phyloP scores from a whole-genome alignment of 1,139 yeast species.

The Entelexis sorbosivorans region DNA sequence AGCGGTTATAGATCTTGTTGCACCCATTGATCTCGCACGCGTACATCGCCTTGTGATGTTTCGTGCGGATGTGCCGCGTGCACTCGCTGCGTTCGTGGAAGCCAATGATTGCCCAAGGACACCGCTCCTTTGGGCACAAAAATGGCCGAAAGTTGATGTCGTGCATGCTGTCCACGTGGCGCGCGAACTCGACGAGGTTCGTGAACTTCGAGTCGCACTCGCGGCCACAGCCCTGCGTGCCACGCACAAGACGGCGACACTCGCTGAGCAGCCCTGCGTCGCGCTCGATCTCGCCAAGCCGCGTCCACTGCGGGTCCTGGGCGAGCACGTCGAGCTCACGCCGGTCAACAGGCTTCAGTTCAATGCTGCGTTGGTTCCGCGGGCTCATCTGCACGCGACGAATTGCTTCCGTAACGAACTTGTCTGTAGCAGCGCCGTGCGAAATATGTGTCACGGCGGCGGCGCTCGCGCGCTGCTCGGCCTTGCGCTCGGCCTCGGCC shows the following conservation, averaged over 20 bases:
- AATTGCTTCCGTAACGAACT: conserved; percentile 18
- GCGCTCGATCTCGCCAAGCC: conserved; percentile 7
- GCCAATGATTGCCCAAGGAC: conserved; percentile 22
- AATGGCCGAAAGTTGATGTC: conserved; percentile 18
- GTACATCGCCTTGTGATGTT: conserved; percentile 21
- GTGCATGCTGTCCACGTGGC: conserved; percentile 20
- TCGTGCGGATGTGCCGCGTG: conserved; percentile 21
- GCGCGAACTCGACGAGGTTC: conserved; percentile 16
- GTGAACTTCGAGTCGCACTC: conserved; percentile 17
- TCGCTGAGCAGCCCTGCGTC: conserved; percentile 14
- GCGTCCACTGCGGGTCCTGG: conserved; percentile 12
- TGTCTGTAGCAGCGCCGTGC: conserved; percentile 10
- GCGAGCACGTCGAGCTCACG: conserved; percentile 1
- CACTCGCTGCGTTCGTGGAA: conserved; percentile 22
- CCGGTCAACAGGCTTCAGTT: conserved; percentile 18
- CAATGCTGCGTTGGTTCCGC: conserved; percentile 7
- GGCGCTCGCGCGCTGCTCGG: conserved; percentile 4
- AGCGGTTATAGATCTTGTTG: conserved; percentile 19
- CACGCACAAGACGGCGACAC: conserved; percentile 21
- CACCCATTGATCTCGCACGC: conserved; percentile 19
- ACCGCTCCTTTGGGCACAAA: conserved; percentile 16
- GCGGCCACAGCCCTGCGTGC: conserved; percentile 22
- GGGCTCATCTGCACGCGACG: conserved; percentile 17
- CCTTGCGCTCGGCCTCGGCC: conserved; percentile 15
- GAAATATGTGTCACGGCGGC: background rate